Evolutionary conservation across 176 grass and related monocot genomes (phyloP).

Genomic region (Eremochloa ophiuroides): DNA sequence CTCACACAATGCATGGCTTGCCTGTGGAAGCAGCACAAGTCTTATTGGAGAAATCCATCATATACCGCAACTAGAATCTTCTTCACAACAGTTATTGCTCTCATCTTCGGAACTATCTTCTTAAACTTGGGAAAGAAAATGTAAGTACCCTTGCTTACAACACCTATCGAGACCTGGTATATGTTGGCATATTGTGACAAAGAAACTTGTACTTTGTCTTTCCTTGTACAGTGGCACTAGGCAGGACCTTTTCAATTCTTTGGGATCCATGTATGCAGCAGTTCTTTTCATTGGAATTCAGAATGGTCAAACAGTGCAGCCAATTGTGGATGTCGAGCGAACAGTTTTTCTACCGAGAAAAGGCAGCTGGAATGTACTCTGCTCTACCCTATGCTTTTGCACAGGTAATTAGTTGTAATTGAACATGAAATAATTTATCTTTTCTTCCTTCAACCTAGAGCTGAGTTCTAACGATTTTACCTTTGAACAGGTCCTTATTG

Average conservation of each 20-base stretch:
- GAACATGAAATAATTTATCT: not conserved
- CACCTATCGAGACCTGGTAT: not conserved
- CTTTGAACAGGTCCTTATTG: constrained; percentile 68
- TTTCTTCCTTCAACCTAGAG: not conserved
- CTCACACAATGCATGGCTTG: constrained; percentile 78
- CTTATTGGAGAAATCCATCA: constrained; percentile 93
- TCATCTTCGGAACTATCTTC: constrained; percentile 92
- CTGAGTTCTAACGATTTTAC: not conserved
- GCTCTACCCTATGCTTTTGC: constrained; percentile 89
- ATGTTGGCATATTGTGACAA: not conserved
- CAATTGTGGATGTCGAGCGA: constrained; percentile 82
- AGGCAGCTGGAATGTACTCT: constrained; percentile 94
- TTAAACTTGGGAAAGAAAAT: constrained; percentile 74
- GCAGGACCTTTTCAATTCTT: constrained; percentile 71
- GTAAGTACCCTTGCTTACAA: constrained; percentile 46
- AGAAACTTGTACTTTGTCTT: constrained; percentile 4
- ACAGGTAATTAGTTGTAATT: constrained; percentile 51
- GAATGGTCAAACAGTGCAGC: constrained; percentile 88
- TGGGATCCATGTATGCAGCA: constrained; percentile 90
- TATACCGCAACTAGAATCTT: constrained; percentile 92
- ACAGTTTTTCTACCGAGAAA: constrained; percentile 93
- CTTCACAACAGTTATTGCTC: constrained; percentile 79
- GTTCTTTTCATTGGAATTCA: constrained; percentile 93
- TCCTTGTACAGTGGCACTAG: constrained; percentile 41
- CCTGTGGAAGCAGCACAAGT: constrained; percentile 89